Percentiles rank a stretch among this genome's conserved stretches.
Evolutionary conservation across 2,329 filamentous ascomycete genomes (phyloP).

Genomic region (Ceratocystiopsis sp.): DNA sequence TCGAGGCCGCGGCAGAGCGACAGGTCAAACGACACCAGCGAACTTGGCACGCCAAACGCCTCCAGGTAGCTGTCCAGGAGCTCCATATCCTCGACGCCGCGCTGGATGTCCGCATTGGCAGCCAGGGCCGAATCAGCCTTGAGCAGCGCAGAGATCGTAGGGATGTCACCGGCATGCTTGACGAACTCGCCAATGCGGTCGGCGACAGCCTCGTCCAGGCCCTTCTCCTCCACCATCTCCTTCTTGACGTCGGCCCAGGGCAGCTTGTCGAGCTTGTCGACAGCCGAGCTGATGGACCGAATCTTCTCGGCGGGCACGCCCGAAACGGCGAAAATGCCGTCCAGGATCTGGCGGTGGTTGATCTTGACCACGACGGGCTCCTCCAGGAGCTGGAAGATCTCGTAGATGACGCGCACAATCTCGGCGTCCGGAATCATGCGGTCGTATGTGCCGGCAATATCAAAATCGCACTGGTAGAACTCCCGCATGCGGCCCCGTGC

Average conservation of each 20-base stretch:
- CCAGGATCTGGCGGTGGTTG: conserved; percentile 87
- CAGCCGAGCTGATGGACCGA: conserved; percentile 74
- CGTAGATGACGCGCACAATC: conserved; percentile 65
- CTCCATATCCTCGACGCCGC: conserved; percentile 65
- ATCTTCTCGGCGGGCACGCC: conserved; percentile 80
- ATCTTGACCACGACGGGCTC: conserved; percentile 70
- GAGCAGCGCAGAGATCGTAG: conserved; percentile 55
- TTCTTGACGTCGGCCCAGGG: conserved; percentile 79
- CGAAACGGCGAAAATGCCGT: conserved; percentile 81
- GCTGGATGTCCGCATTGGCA: conserved; percentile 58
- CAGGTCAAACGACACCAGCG: conserved; percentile 74
- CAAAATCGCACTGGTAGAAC: conserved; percentile 96
- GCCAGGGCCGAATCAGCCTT: conserved; percentile 49
- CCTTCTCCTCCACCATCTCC: conserved; percentile 90
- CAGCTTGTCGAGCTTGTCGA: conserved; percentile 87
- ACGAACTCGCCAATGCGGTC: conserved; percentile 80
- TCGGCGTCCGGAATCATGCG: conserved; percentile 87
- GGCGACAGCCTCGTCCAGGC: conserved; percentile 56
- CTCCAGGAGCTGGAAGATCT: conserved; percentile 66
- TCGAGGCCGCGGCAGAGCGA: conserved; percentile 59
- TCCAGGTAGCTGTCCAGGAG: conserved; percentile 70
- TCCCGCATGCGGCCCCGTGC: conserved; percentile 87
- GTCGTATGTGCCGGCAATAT: conserved; percentile 79
- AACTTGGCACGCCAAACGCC: conserved; percentile 48
- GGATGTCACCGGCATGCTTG: conserved; percentile 11